These are phyloP conservation scores for Puccinia coronata DNA, from an alignment of 1,284 basidiomycete genomes.

Conservation along the genomic window DNA sequence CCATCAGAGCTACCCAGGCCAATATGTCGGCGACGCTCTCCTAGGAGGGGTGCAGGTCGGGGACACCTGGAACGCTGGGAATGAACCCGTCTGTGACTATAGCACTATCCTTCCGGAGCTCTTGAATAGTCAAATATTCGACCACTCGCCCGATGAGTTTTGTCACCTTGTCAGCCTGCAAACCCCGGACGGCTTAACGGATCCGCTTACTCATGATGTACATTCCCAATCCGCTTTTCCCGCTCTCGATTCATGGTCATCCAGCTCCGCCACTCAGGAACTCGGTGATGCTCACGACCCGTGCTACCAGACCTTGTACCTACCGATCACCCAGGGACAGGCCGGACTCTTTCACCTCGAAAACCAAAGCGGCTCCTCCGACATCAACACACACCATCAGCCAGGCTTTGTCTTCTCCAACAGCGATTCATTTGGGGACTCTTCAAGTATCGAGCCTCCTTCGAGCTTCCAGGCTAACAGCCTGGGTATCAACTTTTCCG, in stretches of 20 bases:
- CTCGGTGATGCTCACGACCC: not conserved
- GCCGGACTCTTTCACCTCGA: not conserved
- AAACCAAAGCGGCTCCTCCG: not conserved
- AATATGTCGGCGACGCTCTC: not conserved
- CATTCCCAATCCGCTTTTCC: not conserved
- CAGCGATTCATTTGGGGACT: not conserved
- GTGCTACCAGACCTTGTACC: conserved; percentile 1
- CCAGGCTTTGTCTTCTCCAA: not conserved
- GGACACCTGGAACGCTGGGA: conserved; percentile 1
- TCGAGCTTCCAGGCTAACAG: not conserved
- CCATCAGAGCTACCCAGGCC: not conserved
- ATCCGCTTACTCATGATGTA: not conserved
- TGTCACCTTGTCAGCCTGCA: conserved; percentile 2
- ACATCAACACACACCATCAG: not conserved
- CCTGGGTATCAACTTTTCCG: not conserved
- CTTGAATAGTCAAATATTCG: conserved; percentile 15
- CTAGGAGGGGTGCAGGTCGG: not conserved
- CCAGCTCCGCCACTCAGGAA: not conserved
- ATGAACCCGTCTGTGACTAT: not conserved
- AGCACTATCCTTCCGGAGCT: not conserved
- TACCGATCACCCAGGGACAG: not conserved
- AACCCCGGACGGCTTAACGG: conserved; percentile 5
- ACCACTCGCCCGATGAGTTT: conserved; percentile 15
- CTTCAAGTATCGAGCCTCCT: not conserved
- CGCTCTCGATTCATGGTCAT: not conserved